Evolutionary conservation across 2,329 filamentous ascomycete species (phyloP).

Genomic region (Alternaria infectoria): DNA sequence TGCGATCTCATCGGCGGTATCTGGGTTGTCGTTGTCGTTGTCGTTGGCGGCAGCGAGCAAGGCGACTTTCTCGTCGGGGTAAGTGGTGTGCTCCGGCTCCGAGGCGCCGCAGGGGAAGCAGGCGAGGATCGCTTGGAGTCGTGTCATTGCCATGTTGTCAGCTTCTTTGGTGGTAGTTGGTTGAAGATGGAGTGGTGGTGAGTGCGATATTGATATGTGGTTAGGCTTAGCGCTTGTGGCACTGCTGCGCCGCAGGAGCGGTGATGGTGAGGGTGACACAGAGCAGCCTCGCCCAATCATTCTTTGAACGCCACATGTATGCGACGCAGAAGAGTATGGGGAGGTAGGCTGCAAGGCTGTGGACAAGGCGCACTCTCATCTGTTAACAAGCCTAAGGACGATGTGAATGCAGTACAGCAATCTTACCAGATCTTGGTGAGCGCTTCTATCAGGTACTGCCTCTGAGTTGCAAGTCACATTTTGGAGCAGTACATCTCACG

Average conservation of each 20-base stretch:
- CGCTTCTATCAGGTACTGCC: background rate
- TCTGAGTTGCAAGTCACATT: background rate
- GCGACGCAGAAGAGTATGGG: background rate
- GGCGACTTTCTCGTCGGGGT: constrained; percentile 21
- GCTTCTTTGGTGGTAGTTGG: background rate
- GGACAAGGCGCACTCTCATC: background rate
- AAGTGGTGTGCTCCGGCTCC: background rate
- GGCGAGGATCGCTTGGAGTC: constrained; percentile 18
- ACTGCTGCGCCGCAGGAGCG: constrained; percentile 7
- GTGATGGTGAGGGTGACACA: background rate
- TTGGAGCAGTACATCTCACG: background rate
- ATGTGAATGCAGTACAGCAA: background rate
- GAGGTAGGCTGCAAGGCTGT: background rate
- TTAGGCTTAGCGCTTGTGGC: constrained; percentile 7
- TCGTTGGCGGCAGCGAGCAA: too few relatives aligned
- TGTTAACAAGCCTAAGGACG: background rate
- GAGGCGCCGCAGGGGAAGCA: constrained; percentile 14
- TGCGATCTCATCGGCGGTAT: constrained; percentile 23
- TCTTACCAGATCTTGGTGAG: background rate
- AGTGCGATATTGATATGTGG: constrained; percentile 1
- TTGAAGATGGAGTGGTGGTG: background rate
- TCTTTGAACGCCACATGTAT: background rate
- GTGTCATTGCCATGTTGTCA: constrained; percentile 8
- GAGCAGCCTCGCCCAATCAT: background rate
- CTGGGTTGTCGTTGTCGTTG: too few relatives aligned